These are phyloP conservation scores for Orbilia quercus DNA, from an alignment of 2,329 filamentous ascomycete species.

Conservation along the genomic window DNA sequence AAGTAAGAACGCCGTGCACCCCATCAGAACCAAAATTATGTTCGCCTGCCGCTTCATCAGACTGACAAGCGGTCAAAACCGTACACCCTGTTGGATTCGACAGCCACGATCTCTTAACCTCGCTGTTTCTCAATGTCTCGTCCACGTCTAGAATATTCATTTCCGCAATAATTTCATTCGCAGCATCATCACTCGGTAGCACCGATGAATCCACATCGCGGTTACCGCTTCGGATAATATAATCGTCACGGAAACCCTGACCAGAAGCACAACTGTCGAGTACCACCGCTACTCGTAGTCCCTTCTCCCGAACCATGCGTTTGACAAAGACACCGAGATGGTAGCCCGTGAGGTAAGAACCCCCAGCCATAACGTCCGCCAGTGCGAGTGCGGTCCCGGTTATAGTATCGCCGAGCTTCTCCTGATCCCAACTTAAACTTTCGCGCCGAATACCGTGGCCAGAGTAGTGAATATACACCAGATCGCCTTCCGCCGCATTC, in stretches of 20 bases:
- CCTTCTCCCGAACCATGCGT: conserved; percentile 21
- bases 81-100: conserved; percentile 35
- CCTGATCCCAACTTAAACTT: not conserved
- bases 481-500: not conserved
- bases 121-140: conserved; percentile 1
- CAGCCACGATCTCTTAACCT: conserved; percentile 16
- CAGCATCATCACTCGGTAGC: not conserved
- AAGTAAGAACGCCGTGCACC: conserved; percentile 15
- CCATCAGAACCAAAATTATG: not conserved
- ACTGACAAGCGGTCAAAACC: conserved; percentile 27
- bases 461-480: conserved; percentile 47
- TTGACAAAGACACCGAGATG: conserved; percentile 14
- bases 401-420: conserved; percentile 4
- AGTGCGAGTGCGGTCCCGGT: conserved; percentile 22
- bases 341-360: conserved; percentile 35
- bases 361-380: conserved; percentile 36
- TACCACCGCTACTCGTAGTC: conserved; percentile 18
- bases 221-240: not conserved
- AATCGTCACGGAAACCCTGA: not conserved
- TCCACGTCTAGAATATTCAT: not conserved
- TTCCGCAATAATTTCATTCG: not conserved
- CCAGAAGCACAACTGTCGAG: conserved; percentile 39
- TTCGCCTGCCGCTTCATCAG: conserved; percentile 13
- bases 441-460: conserved; percentile 30
- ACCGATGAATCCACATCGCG: not conserved